Conservation (phyloP, 345 rosid species). For the Hibiscus tridactylites region DNA sequence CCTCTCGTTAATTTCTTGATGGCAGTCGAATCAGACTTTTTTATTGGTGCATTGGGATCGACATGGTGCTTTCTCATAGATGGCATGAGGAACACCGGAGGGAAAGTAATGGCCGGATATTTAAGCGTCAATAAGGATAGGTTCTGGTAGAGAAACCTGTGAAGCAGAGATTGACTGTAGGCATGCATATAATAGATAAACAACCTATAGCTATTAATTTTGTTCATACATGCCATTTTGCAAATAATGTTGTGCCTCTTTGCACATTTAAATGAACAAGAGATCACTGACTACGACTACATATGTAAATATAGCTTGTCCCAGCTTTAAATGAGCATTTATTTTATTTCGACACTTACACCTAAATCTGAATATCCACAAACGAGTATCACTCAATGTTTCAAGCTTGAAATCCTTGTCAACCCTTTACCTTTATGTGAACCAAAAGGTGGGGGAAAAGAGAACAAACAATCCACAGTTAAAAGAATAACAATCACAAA, state of each 20-base stretch:
- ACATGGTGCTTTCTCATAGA: conserved; percentile 97
- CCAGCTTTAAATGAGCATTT: neutral
- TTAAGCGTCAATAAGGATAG: conserved; percentile 87
- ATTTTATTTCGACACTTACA: neutral
- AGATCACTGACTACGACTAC: neutral
- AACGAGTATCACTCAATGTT: too few relatives aligned
- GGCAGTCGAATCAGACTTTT: conserved; percentile 84
- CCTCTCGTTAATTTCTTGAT: conserved; percentile 90
- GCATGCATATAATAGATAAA: neutral
- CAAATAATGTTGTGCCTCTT: neutral
- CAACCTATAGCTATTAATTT: neutral
- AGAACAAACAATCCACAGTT: neutral
- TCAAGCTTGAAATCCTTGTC: neutral
- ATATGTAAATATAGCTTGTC: neutral
- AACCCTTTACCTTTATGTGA: neutral
- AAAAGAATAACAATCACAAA: conserved; percentile 27
- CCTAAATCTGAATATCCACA: too few relatives aligned
- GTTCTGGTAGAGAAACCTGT: conserved; percentile 55
- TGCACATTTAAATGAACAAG: neutral
- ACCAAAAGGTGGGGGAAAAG: neutral
- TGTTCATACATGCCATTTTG: neutral
- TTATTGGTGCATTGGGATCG: conserved; percentile 88
- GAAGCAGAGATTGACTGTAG: neutral
- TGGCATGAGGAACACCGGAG: conserved; percentile 94
- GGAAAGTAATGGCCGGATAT: conserved; percentile 91